Base-by-base conservation (phyloP, 2,329 filamentous ascomycete species). In the Plenodomus tracheiphilus region DNA sequence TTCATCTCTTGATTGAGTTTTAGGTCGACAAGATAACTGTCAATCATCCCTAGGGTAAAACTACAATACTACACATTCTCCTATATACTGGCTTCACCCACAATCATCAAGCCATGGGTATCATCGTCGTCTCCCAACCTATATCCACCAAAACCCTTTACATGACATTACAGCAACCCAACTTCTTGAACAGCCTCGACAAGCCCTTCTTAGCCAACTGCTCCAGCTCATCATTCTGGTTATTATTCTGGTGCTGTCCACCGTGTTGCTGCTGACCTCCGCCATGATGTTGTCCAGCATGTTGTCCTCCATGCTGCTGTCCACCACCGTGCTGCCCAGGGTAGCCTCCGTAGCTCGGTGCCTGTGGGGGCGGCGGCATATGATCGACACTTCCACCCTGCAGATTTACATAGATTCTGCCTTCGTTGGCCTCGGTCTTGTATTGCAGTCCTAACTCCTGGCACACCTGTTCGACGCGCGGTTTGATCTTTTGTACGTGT, bases 401-500 rank as follows among this genome's bases (percentile, higher is more conserved):
- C 56, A 97, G 78, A 68, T 97, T 88, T 53, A 97, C 84, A 68
- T 90, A 96, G 36, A 99, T 92, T 15, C 91, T 79, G 1, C 94
- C 94, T 8, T 87, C 88, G 62, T 99, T 97, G 41, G 88, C 86
- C 77, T 97, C 94, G 1, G 91, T 95, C 47, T 81, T 75, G 73
- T 88, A 97, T 63, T 91, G 82, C 46, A 99, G 78, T 0, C 92
- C 90, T 38, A 96, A 75, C 70, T 97, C 88, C 41, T 79, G 82
- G 73, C 93, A 96, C 41, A 97, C 79, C 69, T 89, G 81, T 76
- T 97, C 92, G 37, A 97, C 91, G 53, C 89, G 82, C n/a, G 94
- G 94, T 76, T 96, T 97, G 73, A 99, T 86, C 79, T 94, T 97
- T 74, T 96, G 91, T 19, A 97, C 81, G 65, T 94, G 88, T 58